Evolutionary conservation across 2,329 filamentous ascomycete species (phyloP).

Genomic region (Coniochaeta prunicola): DNA sequence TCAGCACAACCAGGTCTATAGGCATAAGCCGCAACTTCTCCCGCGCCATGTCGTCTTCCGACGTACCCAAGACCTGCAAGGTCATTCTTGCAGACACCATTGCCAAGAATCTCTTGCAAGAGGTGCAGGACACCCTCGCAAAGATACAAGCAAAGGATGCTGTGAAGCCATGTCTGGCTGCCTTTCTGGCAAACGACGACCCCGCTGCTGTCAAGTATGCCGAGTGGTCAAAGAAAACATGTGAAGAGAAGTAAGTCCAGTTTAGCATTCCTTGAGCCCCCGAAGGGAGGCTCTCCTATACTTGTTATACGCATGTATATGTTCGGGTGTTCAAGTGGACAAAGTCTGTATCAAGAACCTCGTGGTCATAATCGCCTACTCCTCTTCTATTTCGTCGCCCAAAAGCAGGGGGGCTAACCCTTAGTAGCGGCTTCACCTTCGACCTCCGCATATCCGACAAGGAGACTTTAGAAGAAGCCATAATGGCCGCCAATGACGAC

Average conservation of each 20-base stretch:
- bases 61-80: conserved; percentile 70
- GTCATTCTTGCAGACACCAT: conserved; percentile 85
- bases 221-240: conserved; percentile 95
- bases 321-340: background rate
- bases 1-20: background rate
- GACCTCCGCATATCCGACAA: conserved; percentile 77
- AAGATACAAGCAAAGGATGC: conserved; percentile 54
- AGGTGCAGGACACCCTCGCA: conserved; percentile 69
- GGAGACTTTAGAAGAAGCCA: conserved; percentile 82
- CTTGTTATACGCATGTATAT: background rate
- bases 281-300: background rate
- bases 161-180: conserved; percentile 68
- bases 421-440: conserved; percentile 75
- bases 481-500: conserved; percentile 79
- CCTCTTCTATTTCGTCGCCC: too few relatives aligned
- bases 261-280: background rate
- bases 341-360: too few relatives aligned
- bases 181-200: conserved; percentile 88
- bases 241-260: conserved; percentile 80
- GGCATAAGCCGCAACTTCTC: background rate
- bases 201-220: conserved; percentile 89
- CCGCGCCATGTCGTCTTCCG: conserved; percentile 29
- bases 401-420: background rate
- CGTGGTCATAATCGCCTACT: too few relatives aligned
- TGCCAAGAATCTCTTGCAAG: conserved; percentile 70